Evolutionary conservation across 176 grass and related monocot species (phyloP).

Genomic region (Themeda triandra): DNA sequence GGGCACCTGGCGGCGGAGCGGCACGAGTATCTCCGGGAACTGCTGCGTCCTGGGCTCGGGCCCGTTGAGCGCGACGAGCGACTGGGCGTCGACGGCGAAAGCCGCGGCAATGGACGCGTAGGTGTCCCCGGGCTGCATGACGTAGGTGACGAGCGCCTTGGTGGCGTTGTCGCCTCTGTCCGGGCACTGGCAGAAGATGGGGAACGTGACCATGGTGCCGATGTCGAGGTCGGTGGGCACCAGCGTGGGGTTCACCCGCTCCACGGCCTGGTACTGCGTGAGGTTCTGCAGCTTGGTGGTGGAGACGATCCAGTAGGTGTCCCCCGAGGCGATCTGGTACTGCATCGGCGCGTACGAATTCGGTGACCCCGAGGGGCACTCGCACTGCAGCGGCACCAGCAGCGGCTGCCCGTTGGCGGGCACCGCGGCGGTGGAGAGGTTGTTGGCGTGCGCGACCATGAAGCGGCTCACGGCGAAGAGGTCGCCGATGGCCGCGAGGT

Average conservation of each 20-base stretch:
- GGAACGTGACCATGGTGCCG: constrained; percentile 71
- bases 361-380: constrained; percentile 46
- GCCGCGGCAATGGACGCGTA: constrained; percentile 61
- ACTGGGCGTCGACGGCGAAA: constrained; percentile 54
- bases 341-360: constrained; percentile 50
- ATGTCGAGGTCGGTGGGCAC: constrained; percentile 45
- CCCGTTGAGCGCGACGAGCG: constrained; percentile 75
- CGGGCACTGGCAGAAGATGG: constrained; percentile 95
- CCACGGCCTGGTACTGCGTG: constrained; percentile 73
- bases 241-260: constrained; percentile 70
- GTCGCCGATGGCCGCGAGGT: constrained; percentile 62
- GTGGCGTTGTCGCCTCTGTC: constrained; percentile 13
- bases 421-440: constrained; percentile 41
- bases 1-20: constrained; percentile 39
- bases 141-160: constrained; percentile 73
- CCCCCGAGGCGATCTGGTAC: constrained; percentile 62
- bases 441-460: constrained; percentile 76
- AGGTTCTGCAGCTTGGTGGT: constrained; percentile 74
- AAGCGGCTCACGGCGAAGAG: constrained; percentile 71
- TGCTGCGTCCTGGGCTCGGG: constrained; percentile 31
- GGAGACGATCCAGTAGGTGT: constrained; percentile 76
- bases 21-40: constrained; percentile 59
- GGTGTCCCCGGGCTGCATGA: constrained; percentile 70
- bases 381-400: constrained; percentile 71
- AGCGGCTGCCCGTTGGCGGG: constrained; percentile 53